phyloP scores from a whole-genome alignment of 371 early-diverging fungal species.

The Rhizopus sp. region DNA sequence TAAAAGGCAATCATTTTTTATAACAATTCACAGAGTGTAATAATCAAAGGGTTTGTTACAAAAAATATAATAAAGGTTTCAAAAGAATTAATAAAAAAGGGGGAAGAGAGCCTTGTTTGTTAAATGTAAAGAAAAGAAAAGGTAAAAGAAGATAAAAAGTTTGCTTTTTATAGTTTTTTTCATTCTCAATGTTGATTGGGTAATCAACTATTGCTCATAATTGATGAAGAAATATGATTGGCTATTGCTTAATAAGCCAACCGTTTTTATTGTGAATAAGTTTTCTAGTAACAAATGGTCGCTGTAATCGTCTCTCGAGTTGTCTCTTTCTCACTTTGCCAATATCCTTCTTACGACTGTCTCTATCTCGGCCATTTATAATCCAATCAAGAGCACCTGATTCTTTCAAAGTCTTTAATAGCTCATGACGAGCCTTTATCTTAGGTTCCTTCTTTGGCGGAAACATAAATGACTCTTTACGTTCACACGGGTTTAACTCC shows the following conservation, averaged over 20 bases:
- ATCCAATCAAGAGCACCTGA: slow-evolving; percentile 12
- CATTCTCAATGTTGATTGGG: slow-evolving; percentile 3
- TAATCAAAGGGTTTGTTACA: not conserved
- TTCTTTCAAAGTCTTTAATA: not conserved
- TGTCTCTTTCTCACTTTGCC: slow-evolving; percentile 12
- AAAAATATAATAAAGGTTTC: slow-evolving; percentile 3
- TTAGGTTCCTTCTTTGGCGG: not conserved
- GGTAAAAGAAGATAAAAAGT: slow-evolving; percentile 3
- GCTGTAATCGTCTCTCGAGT: not conserved
- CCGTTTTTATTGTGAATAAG: slow-evolving; percentile 1
- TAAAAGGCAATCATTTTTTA: slow-evolving; percentile 33
- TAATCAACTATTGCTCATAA: slow-evolving; percentile 3
- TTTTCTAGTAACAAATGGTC: slow-evolving; percentile 7
- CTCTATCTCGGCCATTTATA: slow-evolving; percentile 1
- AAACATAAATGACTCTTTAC: not conserved
- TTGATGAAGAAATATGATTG: slow-evolving; percentile 1
- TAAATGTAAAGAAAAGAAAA: slow-evolving; percentile 3
- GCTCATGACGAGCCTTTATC: not conserved
- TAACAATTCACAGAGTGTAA: not conserved
- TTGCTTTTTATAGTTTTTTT: not conserved
- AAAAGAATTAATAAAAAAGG: slow-evolving; percentile 11
- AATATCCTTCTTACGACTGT: not conserved
- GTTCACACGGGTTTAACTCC: too few species aligned
- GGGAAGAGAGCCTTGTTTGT: slow-evolving; percentile 9
- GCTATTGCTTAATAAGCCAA: slow-evolving; percentile 2